Conservation (phyloP, 805 yeast species). For the Saccharomycopsis sp. region DNA sequence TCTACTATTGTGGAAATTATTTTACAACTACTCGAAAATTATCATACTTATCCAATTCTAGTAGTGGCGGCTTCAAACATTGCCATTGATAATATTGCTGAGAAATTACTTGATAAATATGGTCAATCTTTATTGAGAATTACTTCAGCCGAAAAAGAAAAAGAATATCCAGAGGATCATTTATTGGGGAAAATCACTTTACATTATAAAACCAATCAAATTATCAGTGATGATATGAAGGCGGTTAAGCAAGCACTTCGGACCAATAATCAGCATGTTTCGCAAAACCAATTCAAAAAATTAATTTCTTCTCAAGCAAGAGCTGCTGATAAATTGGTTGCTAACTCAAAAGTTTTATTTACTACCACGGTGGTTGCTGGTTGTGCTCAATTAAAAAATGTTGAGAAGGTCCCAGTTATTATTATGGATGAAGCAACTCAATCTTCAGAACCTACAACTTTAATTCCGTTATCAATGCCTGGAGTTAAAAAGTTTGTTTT, state of each 20-base stretch:
- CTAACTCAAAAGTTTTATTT: conserved; percentile 60
- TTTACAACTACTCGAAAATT: conserved; percentile 42
- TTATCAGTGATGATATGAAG: conserved; percentile 35
- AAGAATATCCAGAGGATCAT: conserved; percentile 48
- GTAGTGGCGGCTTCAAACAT: conserved; percentile 71
- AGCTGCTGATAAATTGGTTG: conserved; percentile 39
- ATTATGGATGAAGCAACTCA: conserved; percentile 77
- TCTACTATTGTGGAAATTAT: conserved; percentile 58
- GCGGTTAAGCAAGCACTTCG: conserved; percentile 35
- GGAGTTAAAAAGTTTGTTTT: conserved; percentile 58
- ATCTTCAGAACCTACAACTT: conserved; percentile 61
- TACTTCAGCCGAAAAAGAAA: conserved; percentile 48
- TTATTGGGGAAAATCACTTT: conserved; percentile 49
- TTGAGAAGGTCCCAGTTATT: conserved; percentile 49
- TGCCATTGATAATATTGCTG: conserved; percentile 70
- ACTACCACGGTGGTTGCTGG: conserved; percentile 70
- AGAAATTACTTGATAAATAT: conserved; percentile 43
- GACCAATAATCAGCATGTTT: conserved; percentile 32
- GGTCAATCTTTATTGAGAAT: conserved; percentile 44
- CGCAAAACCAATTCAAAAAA: conserved; percentile 40
- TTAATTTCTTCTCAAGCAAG: conserved; percentile 33
- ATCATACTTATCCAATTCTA: conserved; percentile 50
- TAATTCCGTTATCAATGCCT: conserved; percentile 60
- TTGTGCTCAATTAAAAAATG: conserved; percentile 47
- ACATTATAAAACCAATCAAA: conserved; percentile 46